Evolutionary conservation across 2,329 filamentous ascomycete genomes (phyloP).

Genomic region (Fragosphaeria purpurea): DNA sequence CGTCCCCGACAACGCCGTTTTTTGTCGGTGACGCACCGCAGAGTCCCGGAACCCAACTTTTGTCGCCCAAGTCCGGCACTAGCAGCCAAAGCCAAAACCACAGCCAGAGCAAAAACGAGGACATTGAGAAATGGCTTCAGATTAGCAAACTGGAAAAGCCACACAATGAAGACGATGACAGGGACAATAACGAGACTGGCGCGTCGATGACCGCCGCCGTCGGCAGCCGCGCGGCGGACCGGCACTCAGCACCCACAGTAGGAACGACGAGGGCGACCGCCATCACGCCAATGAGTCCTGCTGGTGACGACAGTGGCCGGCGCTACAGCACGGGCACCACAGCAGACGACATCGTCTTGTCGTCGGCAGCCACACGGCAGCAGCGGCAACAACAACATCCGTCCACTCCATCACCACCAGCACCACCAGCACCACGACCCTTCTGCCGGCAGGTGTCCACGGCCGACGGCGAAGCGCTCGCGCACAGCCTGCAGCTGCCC

Average conservation of each 20-base stretch:
- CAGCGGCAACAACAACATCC: not conserved
- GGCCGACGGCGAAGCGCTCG: slow-evolving; percentile 44
- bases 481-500: slow-evolving; percentile 51
- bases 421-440: slow-evolving; percentile 12
- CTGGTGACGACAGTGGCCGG: not conserved
- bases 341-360: not conserved
- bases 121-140: slow-evolving; percentile 26
- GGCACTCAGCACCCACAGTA: too few relatives aligned
- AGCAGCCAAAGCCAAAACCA: too few relatives aligned
- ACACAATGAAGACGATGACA: not conserved
- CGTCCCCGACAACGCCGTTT: not conserved
- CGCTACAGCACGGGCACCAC: not conserved
- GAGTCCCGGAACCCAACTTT: too few relatives aligned
- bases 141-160: slow-evolving; percentile 15
- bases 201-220: not conserved
- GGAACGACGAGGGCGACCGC: too few relatives aligned
- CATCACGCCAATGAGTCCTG: not conserved
- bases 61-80: too few relatives aligned
- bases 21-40: not conserved
- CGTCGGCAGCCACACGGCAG: not conserved
- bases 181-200: not conserved
- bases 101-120: slow-evolving; percentile 16
- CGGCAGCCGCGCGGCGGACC: too few relatives aligned
- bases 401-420: too few relatives aligned
- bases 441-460: slow-evolving; percentile 28